These are phyloP conservation scores for Starmerella potacharoeniae DNA, from an alignment of 805 yeast species.

Conservation along the genomic window DNA sequence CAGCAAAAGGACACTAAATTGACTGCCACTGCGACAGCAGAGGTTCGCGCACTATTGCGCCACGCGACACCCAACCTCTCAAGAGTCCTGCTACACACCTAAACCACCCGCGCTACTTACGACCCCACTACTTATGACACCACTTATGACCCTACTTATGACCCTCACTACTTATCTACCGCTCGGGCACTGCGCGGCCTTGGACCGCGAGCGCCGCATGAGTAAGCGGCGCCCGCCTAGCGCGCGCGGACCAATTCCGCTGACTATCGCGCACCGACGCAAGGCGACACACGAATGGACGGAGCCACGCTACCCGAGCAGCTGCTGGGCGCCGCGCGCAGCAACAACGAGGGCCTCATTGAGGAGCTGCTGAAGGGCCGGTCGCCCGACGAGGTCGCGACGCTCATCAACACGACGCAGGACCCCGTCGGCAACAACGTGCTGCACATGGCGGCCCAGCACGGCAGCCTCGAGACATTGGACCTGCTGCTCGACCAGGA, in stretches of 20 bases:
- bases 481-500: conserved; percentile 75
- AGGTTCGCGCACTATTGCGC: no score
- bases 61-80: no score
- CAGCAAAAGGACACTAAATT: no score
- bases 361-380: conserved; percentile 40
- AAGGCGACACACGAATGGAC: conserved; percentile 25
- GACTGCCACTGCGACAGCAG: no score
- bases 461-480: conserved; percentile 75
- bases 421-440: conserved; percentile 74
- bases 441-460: conserved; percentile 66
- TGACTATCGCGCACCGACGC: neutral
- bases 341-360: conserved; percentile 73
- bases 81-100: no score
- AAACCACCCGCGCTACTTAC: no score
- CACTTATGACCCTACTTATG: no score
- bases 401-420: conserved; percentile 53
- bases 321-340: conserved; percentile 72
- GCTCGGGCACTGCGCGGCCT: no score
- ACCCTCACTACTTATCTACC: no score
- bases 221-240: no score
- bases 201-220: no score
- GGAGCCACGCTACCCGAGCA: conserved; percentile 77
- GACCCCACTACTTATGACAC: no score
- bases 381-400: conserved; percentile 28
- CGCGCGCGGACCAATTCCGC: neutral